A percentile compares a stretch with the other conserved stretches of the same genome.
These are phyloP conservation scores for Hypomyces rosellus DNA, from an alignment of 2,329 filamentous ascomycete species.

Conservation along the genomic window DNA sequence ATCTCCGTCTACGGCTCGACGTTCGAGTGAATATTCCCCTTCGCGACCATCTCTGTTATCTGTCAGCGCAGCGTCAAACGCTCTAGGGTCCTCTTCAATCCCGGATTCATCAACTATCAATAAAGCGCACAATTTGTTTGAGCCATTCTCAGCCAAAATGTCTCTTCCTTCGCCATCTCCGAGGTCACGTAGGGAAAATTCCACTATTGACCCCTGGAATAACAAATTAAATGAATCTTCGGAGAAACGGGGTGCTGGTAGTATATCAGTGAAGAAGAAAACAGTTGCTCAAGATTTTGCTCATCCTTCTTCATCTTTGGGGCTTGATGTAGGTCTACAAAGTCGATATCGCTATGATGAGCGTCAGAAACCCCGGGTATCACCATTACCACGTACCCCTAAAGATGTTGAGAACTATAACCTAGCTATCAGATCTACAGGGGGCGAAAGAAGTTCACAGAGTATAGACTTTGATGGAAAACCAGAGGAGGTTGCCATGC, in stretches of 20 bases:
- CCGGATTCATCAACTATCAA: constrained; percentile 16
- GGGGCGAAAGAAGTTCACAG: constrained; percentile 26
- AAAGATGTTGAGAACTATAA: constrained; percentile 16
- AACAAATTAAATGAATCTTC: neutral
- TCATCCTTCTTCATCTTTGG: neutral
- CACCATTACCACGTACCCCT: constrained; percentile 21
- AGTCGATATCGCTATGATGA: neutral
- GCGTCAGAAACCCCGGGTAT: neutral
- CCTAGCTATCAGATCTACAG: constrained; percentile 13
- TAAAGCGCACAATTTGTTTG: constrained; percentile 1
- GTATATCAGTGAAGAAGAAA: neutral
- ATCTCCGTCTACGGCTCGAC: constrained; percentile 24
- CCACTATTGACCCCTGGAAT: neutral
- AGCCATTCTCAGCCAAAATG: neutral
- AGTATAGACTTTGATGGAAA: constrained; percentile 42
- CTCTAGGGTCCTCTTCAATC: constrained; percentile 33
- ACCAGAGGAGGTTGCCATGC: constrained; percentile 36
- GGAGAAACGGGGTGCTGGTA: constrained; percentile 1
- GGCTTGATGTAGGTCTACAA: neutral
- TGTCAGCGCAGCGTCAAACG: constrained; percentile 51
- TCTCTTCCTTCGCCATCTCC: constrained; percentile 2
- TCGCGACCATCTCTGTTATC: constrained; percentile 42
- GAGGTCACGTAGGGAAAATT: neutral
- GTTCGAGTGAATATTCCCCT: constrained; percentile 35
- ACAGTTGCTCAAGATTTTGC: neutral